These are phyloP conservation scores for Phytophthora hibernalis DNA, from an alignment of 352 stramenopile species.

Conservation along the genomic window DNA sequence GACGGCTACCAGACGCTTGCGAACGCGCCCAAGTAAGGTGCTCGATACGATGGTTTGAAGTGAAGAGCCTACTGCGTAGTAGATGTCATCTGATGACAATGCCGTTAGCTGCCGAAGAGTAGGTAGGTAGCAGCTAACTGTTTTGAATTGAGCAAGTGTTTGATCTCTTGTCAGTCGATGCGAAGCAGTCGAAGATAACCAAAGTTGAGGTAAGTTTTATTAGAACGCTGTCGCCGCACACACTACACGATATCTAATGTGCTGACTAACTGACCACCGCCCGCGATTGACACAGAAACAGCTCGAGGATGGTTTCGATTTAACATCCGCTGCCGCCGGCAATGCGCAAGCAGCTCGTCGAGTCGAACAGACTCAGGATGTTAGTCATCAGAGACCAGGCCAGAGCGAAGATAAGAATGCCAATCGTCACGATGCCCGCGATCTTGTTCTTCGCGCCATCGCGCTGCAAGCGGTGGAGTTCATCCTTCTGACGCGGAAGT, in stretches of 20 bases:
- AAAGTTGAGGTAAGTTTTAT: slow-evolving; percentile 21
- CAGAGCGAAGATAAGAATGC: slow-evolving; percentile 54
- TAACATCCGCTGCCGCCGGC: slow-evolving; percentile 44
- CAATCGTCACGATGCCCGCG: slow-evolving; percentile 38
- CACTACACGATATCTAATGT: slow-evolving; percentile 28
- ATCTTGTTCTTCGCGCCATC: slow-evolving; percentile 48
- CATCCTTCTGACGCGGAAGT: slow-evolving; percentile 62
- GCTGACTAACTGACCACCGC: not conserved
- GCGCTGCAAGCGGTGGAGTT: slow-evolving; percentile 53
- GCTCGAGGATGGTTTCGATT: not conserved
- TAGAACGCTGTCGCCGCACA: not conserved
- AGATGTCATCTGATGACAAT: slow-evolving; percentile 4
- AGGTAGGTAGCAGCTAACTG: slow-evolving; percentile 15
- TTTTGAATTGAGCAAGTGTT: slow-evolving; percentile 22
- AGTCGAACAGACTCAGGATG: slow-evolving; percentile 62
- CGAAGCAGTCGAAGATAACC: slow-evolving; percentile 1
- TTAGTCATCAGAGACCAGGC: slow-evolving; percentile 70
- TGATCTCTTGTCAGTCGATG: not conserved
- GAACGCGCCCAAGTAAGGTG: slow-evolving; percentile 32
- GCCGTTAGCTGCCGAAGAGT: slow-evolving; percentile 9
- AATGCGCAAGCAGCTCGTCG: slow-evolving; percentile 63
- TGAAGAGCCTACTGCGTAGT: slow-evolving; percentile 26
- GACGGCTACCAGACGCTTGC: slow-evolving; percentile 68
- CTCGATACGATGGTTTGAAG: slow-evolving; percentile 25
- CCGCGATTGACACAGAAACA: not conserved